Conservation (phyloP, 208 protist species). For the Vickermania spadyakhi region DNA sequence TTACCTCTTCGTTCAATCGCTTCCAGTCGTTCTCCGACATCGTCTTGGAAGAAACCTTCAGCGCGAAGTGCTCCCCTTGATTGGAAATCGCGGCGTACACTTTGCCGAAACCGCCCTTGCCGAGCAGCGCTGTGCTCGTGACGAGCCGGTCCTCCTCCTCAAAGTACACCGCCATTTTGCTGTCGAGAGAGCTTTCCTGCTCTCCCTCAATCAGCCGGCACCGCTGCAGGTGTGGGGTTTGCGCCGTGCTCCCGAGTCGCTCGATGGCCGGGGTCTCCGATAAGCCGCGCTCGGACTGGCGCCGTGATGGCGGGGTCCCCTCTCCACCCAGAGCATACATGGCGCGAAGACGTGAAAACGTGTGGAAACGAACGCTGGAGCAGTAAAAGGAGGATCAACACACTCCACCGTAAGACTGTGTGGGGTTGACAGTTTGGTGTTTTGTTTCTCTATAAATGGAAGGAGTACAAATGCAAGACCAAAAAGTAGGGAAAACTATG, state of each 20-base stretch:
- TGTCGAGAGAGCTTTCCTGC: constrained; percentile 18
- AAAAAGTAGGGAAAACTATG: too few species aligned
- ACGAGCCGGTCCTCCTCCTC: constrained; percentile 57
- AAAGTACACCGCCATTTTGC: constrained; percentile 50
- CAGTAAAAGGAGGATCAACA: too few species aligned
- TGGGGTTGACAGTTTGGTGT: too few species aligned
- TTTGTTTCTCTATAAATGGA: too few species aligned
- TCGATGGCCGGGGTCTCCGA: constrained; percentile 64
- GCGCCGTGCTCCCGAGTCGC: constrained; percentile 40
- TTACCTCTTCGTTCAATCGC: constrained; percentile 76
- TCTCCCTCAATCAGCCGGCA: constrained; percentile 35
- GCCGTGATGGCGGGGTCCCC: too few species aligned
- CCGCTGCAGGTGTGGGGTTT: constrained; percentile 65
- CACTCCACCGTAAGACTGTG: too few species aligned
- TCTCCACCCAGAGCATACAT: too few species aligned
- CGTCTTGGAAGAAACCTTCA: constrained; percentile 80
- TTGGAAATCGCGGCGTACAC: constrained; percentile 67
- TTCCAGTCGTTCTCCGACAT: constrained; percentile 78
- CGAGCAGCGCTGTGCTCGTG: constrained; percentile 53
- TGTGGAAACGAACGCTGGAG: too few species aligned
- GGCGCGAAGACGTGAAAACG: too few species aligned
- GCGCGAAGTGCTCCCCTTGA: constrained; percentile 63
- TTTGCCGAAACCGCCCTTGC: constrained; percentile 81
- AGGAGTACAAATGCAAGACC: too few species aligned
- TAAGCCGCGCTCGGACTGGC: constrained; percentile 35